These are phyloP conservation scores for Malus sylvestris DNA, from an alignment of 306 rosid genomes.

Conservation along the genomic window DNA sequence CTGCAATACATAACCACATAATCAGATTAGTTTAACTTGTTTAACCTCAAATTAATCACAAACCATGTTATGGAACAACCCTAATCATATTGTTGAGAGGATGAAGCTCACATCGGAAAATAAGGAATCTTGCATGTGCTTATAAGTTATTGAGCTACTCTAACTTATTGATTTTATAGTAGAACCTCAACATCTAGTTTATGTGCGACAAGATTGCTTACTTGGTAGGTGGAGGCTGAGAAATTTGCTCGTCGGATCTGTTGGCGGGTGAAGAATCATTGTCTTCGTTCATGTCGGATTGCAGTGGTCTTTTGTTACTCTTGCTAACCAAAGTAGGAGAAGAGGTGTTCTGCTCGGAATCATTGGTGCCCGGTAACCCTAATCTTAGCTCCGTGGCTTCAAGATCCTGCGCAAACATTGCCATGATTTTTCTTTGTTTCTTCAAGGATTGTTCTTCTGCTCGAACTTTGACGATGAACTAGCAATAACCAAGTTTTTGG, in stretches of 20 bases:
- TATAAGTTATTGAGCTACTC: too few relatives aligned
- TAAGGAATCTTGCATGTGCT: too few relatives aligned
- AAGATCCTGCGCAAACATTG: slow-evolving; percentile 16
- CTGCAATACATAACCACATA: slow-evolving; percentile 2
- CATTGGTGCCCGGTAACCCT: slow-evolving; percentile 28
- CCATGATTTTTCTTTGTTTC: background rate
- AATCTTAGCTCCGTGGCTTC: slow-evolving; percentile 52
- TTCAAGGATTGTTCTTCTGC: background rate
- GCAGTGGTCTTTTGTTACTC: slow-evolving; percentile 35
- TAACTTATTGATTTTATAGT: too few relatives aligned
- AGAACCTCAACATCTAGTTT: background rate
- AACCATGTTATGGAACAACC: background rate
- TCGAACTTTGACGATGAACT: background rate
- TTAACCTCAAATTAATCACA: background rate
- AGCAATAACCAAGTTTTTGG: background rate
- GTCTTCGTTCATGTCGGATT: background rate
- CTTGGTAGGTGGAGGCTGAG: slow-evolving; percentile 35
- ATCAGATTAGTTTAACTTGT: background rate
- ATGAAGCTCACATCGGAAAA: too few relatives aligned
- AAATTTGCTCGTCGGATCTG: background rate
- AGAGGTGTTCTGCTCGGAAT: slow-evolving; percentile 4
- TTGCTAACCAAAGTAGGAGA: background rate
- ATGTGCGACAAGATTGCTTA: slow-evolving; percentile 14
- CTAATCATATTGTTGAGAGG: background rate
- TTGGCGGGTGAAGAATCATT: background rate